These are phyloP conservation scores for Pyrenula massariospora DNA, from an alignment of 495 filamentous ascomycete genomes.

Conservation along the genomic window DNA sequence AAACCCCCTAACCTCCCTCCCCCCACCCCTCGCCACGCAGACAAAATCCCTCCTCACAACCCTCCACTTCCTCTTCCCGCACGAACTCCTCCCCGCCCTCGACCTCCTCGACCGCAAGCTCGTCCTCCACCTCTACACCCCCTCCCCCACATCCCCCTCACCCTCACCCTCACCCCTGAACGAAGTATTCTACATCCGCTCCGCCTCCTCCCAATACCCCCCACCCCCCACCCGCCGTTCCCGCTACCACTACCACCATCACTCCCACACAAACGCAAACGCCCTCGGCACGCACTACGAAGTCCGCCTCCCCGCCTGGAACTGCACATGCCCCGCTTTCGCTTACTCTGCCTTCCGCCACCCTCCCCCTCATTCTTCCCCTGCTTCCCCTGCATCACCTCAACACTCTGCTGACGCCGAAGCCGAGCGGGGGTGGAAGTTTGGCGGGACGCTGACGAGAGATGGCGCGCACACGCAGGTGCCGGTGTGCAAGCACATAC, in stretches of 20 bases:
- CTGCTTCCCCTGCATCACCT: background rate
- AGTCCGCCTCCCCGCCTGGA: conserved; percentile 69
- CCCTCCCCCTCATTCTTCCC: conserved; percentile 1
- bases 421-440: conserved; percentile 14
- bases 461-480: conserved; percentile 17
- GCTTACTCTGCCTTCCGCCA: conserved; percentile 54
- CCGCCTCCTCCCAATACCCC: conserved; percentile 2
- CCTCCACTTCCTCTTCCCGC: conserved; percentile 43
- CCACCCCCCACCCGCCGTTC: conserved; percentile 1
- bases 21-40: background rate
- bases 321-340: conserved; percentile 79
- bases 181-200: conserved; percentile 6
- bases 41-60: conserved; percentile 25
- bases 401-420: too few species aligned
- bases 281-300: conserved; percentile 41
- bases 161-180: background rate
- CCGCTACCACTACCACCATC: background rate
- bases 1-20: background rate
- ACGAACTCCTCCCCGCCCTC: conserved; percentile 57
- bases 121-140: conserved; percentile 32
- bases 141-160: background rate
- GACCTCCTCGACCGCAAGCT: conserved; percentile 69
- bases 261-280: conserved; percentile 10
- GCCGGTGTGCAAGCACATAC: conserved; percentile 79
- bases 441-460: conserved; percentile 35